Conservation (phyloP, 306 rosid species). For the Ochetophila trinervis region DNA sequence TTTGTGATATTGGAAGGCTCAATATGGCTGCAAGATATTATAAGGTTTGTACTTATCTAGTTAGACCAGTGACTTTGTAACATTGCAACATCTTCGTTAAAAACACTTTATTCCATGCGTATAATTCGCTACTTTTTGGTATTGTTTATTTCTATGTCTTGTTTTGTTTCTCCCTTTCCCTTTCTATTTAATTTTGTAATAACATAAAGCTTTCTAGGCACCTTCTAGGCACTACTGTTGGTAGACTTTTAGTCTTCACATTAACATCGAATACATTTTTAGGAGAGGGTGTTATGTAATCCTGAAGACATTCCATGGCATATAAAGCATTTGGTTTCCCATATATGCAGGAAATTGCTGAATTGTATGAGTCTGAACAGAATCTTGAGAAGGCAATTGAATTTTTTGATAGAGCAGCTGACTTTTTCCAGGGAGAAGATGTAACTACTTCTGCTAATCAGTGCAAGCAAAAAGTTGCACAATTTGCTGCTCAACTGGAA, state of each 20-base stretch:
- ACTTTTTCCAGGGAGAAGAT: conserved; percentile 85
- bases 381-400: conserved; percentile 71
- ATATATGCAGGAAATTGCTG: conserved; percentile 79
- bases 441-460: conserved; percentile 81
- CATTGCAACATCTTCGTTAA: neutral
- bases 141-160: neutral
- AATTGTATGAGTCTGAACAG: conserved; percentile 80
- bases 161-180: neutral
- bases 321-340: conserved; percentile 3
- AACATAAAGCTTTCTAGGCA: neutral
- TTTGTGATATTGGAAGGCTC: conserved; percentile 97
- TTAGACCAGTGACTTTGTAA: conserved; percentile 7
- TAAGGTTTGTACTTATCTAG: conserved; percentile 47
- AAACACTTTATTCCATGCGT: neutral
- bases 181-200: neutral
- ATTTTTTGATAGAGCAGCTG: conserved; percentile 85
- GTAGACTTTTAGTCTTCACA: neutral
- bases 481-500: conserved; percentile 86
- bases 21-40: conserved; percentile 93
- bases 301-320: conserved; percentile 22
- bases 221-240: conserved; percentile 1
- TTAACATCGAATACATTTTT: neutral
- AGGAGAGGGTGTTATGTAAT: conserved; percentile 7
- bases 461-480: conserved; percentile 98
- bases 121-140: neutral